Evolutionary conservation across 31 red algal genomes (phyloP).

Genomic region (Porphyra umbilicalis): DNA sequence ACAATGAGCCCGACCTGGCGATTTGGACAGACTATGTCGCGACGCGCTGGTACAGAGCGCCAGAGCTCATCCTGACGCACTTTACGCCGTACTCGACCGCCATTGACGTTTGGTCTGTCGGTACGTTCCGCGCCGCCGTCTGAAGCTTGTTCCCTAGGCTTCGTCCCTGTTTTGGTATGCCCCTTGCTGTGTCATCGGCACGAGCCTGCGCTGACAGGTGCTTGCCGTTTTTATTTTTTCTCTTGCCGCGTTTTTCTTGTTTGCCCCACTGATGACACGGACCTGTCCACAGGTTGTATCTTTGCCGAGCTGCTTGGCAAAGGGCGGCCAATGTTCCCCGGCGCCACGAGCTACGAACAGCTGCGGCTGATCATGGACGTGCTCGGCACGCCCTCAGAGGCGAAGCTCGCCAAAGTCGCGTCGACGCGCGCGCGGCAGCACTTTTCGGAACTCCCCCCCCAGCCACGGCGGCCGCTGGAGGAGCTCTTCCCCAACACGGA

Average conservation of each 20-base stretch:
- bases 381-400: slow-evolving; percentile 45
- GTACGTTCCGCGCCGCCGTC: slow-evolving; percentile 12
- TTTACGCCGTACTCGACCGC: slow-evolving; percentile 57
- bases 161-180: too few relatives aligned
- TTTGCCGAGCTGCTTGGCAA: slow-evolving; percentile 63
- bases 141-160: too few relatives aligned
- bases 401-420: slow-evolving; percentile 48
- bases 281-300: slow-evolving; percentile 26
- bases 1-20: slow-evolving; percentile 39
- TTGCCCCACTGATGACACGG: background rate
- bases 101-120: slow-evolving; percentile 71
- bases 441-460: slow-evolving; percentile 45
- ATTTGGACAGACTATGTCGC: slow-evolving; percentile 86
- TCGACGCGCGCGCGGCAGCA: slow-evolving; percentile 29
- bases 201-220: too few relatives aligned
- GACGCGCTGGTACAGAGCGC: slow-evolving; percentile 80
- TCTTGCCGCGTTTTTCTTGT: background rate
- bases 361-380: slow-evolving; percentile 74
- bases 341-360: slow-evolving; percentile 50
- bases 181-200: too few relatives aligned
- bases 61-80: slow-evolving; percentile 71
- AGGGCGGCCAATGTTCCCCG: slow-evolving; percentile 68
- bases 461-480: slow-evolving; percentile 38
- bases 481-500: slow-evolving; percentile 40
- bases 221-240: too few relatives aligned